phyloP scores from a whole-genome alignment of 2,329 filamentous ascomycete species.

The Huntiella savannae region DNA sequence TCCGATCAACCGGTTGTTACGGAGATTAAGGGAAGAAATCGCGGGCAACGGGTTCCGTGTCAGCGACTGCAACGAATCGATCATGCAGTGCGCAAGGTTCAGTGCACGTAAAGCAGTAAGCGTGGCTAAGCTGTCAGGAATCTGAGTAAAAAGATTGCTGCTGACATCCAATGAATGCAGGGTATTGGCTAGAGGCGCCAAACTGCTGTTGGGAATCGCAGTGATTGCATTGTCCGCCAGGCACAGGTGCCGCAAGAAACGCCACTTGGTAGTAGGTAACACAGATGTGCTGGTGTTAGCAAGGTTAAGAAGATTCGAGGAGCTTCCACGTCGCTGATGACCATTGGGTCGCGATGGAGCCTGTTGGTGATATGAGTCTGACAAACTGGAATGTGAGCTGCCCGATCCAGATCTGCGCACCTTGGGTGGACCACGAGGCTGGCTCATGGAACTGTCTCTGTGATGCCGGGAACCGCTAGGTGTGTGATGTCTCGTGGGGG shows the following conservation, averaged over 20 bases:
- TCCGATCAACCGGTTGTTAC: constrained; percentile 70
- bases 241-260: constrained; percentile 80
- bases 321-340: constrained; percentile 47
- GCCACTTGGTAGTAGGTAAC: constrained; percentile 77
- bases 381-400: constrained; percentile 70
- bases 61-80: constrained; percentile 77
- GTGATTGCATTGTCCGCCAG: constrained; percentile 83
- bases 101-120: constrained; percentile 77
- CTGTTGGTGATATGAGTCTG: constrained; percentile 27
- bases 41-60: constrained; percentile 73
- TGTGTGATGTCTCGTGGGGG: constrained; percentile 6
- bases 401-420: constrained; percentile 75
- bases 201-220: constrained; percentile 52
- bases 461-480: constrained; percentile 3
- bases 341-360: constrained; percentile 17
- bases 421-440: constrained; percentile 50
- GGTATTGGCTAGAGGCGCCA: constrained; percentile 69
- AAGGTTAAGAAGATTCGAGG: constrained; percentile 54
- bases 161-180: constrained; percentile 86
- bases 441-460: constrained; percentile 49
- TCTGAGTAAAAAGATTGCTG: constrained; percentile 79
- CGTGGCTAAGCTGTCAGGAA: constrained; percentile 75
- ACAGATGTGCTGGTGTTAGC: constrained; percentile 24
- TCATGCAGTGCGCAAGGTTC: constrained; percentile 95
- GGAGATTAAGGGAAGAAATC: constrained; percentile 80